Evolutionary conservation across 768 basidiomycete species (phyloP).

Genomic region (Hemileccinum impolitum): DNA sequence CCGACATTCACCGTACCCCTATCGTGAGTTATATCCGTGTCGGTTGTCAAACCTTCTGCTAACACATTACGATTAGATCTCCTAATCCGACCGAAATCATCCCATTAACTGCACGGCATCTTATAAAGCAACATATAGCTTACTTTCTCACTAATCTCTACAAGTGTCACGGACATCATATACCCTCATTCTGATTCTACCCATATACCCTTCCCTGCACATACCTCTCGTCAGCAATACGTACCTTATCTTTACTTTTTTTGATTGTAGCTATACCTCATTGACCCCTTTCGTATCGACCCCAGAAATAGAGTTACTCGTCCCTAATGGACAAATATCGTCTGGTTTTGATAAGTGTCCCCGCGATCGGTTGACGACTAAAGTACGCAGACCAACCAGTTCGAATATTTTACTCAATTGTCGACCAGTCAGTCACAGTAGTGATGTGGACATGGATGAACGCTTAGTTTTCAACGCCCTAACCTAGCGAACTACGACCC

Average conservation of each 20-base stretch:
- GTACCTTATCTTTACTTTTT: neutral
- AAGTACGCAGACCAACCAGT: neutral
- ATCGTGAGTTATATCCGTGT: conserved; percentile 2
- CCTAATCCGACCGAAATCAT: neutral
- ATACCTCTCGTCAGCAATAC: neutral
- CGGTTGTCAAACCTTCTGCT: neutral
- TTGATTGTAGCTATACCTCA: conserved; percentile 21
- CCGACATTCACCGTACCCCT: neutral
- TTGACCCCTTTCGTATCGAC: conserved; percentile 2
- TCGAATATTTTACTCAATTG: neutral
- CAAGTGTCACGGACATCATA: neutral
- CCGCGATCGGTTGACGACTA: neutral
- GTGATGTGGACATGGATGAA: no score
- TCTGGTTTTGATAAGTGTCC: neutral
- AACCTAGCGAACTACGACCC: neutral
- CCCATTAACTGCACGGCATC: neutral
- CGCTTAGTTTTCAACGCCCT: no score
- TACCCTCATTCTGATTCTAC: neutral
- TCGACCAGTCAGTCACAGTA: no score
- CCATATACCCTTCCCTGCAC: neutral
- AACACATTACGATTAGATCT: conserved; percentile 2
- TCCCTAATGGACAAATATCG: neutral
- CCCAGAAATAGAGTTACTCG: conserved; percentile 1
- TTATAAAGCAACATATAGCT: neutral
- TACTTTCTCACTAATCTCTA: neutral